A percentile compares a stretch with the other conserved stretches of the same genome.
phyloP scores from a whole-genome alignment of 2,329 filamentous ascomycete species.

The Calonectria naviculata region DNA sequence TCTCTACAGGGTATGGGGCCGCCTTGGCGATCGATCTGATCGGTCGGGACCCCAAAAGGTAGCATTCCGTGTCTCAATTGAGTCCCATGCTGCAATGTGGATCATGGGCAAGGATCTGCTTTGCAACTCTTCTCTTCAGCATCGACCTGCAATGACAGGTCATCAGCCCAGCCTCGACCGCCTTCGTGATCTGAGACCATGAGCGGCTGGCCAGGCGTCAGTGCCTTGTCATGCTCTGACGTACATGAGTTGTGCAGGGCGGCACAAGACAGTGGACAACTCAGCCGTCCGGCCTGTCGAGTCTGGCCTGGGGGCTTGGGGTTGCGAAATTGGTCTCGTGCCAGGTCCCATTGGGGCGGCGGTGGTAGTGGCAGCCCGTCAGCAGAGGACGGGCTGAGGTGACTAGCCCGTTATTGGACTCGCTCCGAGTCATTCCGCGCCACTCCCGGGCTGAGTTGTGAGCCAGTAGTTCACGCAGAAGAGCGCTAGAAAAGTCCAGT shows the following conservation, averaged over 20 bases:
- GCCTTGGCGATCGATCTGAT: not conserved
- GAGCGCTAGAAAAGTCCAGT: not conserved
- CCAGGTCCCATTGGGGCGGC: not conserved
- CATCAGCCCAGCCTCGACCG: not conserved
- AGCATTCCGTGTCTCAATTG: not conserved
- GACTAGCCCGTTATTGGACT: not conserved
- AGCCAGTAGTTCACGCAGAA: not conserved
- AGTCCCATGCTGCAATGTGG: not conserved
- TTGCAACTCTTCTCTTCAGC: too few species aligned
- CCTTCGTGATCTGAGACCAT: not conserved
- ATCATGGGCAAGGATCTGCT: too few species aligned
- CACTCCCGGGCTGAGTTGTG: constrained; percentile 1
- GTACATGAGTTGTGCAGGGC: not conserved
- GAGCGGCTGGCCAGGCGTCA: not conserved
- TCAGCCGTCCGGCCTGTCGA: not conserved
- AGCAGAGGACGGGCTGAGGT: not conserved
- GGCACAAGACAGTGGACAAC: not conserved
- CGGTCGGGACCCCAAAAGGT: not conserved
- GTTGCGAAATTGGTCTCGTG: not conserved
- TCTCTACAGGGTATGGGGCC: not conserved
- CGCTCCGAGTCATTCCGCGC: not conserved
- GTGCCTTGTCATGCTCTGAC: not conserved
- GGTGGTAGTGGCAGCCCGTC: not conserved
- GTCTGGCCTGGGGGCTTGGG: not conserved
- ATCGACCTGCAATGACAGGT: not conserved